Evolutionary conservation across 768 basidiomycete genomes (phyloP), one percentile per base, ranked within the genome.

Genomic region (Sporobolomyces pararoseus): DNA sequence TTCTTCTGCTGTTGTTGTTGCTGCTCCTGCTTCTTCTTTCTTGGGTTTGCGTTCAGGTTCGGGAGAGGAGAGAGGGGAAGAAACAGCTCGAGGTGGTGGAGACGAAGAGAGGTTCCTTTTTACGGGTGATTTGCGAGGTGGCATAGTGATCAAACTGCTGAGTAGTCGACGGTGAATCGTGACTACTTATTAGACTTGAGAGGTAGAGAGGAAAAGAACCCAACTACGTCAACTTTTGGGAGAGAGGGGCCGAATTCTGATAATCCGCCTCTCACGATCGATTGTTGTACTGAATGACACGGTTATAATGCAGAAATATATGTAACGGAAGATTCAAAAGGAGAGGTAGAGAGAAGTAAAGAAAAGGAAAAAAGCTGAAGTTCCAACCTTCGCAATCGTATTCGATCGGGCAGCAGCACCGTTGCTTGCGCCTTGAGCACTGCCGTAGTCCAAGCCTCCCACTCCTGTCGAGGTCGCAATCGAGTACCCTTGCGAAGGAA

Each of bases 361-460:
- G 58, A 46, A 17, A 10, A 46, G 4, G 4, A 29, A 46, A 25
- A 16, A 14, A 23, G 23, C 2, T n/a, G 55, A 37, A 14, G 34
- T 25, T n/a, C 13, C 17, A 14, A 35, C 3, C 55, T 57, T 21
- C 55, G 55, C 35, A 35, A n/a, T n/a, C n/a, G n/a, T n/a, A n/a
- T n/a, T n/a, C n/a, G n/a, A n/a, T n/a, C n/a, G n/a, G n/a, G n/a
- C n/a, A n/a, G n/a, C 35, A n/a, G 31, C 55, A 37, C 9, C 23
- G 4, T 7, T 37, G 23, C 35, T 10, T 16, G 25, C 42, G 0
- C 70, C 70, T 42, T 66, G 39, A 0, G 61, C 61, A n/a, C 52
- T 57, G 2, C 70, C 70, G 23, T 63, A 52, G 27, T 71, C 61
- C 21, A 71, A n/a, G 7, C 70, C 70, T 7, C 70, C 70, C 21